Conservation (phyloP, 1,284 basidiomycete species). For the Ustilago trichophora region DNA sequence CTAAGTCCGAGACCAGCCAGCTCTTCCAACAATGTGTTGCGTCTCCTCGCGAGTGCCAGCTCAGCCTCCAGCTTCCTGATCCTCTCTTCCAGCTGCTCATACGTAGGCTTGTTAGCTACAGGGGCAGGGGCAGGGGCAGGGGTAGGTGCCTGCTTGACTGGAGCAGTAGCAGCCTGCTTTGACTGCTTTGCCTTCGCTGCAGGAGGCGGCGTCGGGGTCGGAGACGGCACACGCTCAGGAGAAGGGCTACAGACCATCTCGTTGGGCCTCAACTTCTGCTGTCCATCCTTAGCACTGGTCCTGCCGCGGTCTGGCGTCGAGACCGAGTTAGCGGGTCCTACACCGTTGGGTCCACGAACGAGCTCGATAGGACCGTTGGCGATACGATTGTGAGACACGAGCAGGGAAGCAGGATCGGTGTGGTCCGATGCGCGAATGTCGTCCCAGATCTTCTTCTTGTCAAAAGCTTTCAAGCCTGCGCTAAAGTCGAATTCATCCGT, state of each 20-base stretch:
- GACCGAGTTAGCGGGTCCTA: conserved; percentile 37
- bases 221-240: conserved; percentile 20
- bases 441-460: conserved; percentile 50
- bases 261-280: conserved; percentile 39
- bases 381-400: conserved; percentile 46
- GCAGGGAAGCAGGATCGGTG: conserved; percentile 34
- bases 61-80: conserved; percentile 39
- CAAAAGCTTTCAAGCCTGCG: conserved; percentile 40
- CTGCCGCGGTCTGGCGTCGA: conserved; percentile 34
- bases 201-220: conserved; percentile 1
- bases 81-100: conserved; percentile 38
- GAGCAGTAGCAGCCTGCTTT: background rate
- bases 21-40: conserved; percentile 35
- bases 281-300: conserved; percentile 25
- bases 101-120: conserved; percentile 20
- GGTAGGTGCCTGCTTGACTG: background rate
- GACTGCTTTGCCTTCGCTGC: background rate
- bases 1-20: conserved; percentile 35
- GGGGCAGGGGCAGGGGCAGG: background rate
- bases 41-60: conserved; percentile 30
- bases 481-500: conserved; percentile 42
- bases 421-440: conserved; percentile 44
- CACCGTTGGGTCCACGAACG: conserved; percentile 37
- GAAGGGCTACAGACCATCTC: conserved; percentile 44
- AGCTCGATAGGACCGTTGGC: conserved; percentile 14